A percentile compares a stretch with the other conserved stretches of the same genome.
phyloP scores from a whole-genome alignment of 352 stramenopile species.

The Phytophthora sp. region DNA sequence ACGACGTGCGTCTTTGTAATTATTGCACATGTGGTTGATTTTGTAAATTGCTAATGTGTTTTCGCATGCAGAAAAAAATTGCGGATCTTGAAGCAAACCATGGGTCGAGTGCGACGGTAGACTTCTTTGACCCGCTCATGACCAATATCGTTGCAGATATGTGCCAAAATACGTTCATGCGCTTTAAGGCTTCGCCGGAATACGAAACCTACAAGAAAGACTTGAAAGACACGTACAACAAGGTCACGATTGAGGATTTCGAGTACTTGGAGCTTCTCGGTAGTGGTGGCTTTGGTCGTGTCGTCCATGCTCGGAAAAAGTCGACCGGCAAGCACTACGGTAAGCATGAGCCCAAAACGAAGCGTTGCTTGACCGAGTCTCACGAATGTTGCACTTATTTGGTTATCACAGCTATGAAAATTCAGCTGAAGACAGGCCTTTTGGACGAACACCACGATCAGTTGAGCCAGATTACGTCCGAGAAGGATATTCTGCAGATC shows the following conservation, averaged over 20 bases:
- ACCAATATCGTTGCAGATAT: slow-evolving; percentile 74
- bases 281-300: slow-evolving; percentile 91
- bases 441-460: slow-evolving; percentile 88
- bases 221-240: slow-evolving; percentile 88
- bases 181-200: slow-evolving; percentile 74
- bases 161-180: slow-evolving; percentile 82
- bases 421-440: slow-evolving; percentile 90
- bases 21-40: background rate
- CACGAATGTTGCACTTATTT: slow-evolving; percentile 5
- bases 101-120: slow-evolving; percentile 44
- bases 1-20: slow-evolving; percentile 57
- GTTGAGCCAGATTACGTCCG: slow-evolving; percentile 86
- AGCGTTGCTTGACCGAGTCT: background rate
- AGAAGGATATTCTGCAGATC: slow-evolving; percentile 89
- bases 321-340: slow-evolving; percentile 91
- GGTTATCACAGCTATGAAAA: slow-evolving; percentile 83
- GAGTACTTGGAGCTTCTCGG: slow-evolving; percentile 88
- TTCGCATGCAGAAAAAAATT: slow-evolving; percentile 63
- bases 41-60: slow-evolving; percentile 2
- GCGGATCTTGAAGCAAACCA: slow-evolving; percentile 48
- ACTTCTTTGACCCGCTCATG: slow-evolving; percentile 81
- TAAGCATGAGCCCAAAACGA: slow-evolving; percentile 18
- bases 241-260: slow-evolving; percentile 84
- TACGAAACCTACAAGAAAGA: slow-evolving; percentile 80
- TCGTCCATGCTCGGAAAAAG: slow-evolving; percentile 91